These are phyloP conservation scores for Suillus decipiens DNA, from an alignment of 768 basidiomycete species.

Conservation along the genomic window DNA sequence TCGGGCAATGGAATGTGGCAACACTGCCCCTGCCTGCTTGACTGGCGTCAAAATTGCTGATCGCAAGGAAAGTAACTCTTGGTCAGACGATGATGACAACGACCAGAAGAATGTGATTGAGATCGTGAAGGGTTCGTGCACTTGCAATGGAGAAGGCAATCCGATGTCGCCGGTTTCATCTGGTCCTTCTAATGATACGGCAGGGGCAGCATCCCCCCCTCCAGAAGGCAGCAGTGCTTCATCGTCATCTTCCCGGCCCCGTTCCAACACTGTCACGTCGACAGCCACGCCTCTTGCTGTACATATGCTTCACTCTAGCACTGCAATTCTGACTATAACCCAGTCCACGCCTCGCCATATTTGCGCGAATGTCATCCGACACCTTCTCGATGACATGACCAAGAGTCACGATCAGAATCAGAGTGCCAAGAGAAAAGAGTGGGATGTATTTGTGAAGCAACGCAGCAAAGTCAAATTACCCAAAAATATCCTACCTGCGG, in stretches of 20 bases:
- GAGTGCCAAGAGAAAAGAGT: conserved; percentile 65
- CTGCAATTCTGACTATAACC: conserved; percentile 62
- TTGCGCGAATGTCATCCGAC: conserved; percentile 72
- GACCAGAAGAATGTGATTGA: conserved; percentile 34
- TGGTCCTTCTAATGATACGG: conserved; percentile 16
- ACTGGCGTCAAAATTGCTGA: conserved; percentile 90
- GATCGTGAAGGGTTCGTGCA: conserved; percentile 43
- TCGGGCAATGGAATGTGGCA: conserved; percentile 70
- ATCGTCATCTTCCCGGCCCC: conserved; percentile 51
- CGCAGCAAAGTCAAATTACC: conserved; percentile 49
- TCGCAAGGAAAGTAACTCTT: conserved; percentile 74
- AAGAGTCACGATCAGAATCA: conserved; percentile 85
- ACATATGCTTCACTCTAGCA: conserved; percentile 19
- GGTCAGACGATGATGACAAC: conserved; percentile 66
- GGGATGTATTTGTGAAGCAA: conserved; percentile 86
- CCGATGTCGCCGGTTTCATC: conserved; percentile 9
- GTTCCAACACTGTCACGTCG: conserved; percentile 41
- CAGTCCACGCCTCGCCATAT: conserved; percentile 69
- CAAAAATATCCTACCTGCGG: conserved; percentile 20
- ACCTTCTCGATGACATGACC: conserved; percentile 74
- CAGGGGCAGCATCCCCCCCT: conserved; percentile 15
- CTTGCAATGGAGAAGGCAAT: conserved; percentile 37
- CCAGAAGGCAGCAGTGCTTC: conserved; percentile 36
- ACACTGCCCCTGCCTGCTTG: conserved; percentile 78
- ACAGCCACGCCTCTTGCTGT: conserved; percentile 19